Conservation (phyloP, 1,139 yeast species). For the Yamadazyma mexicana region DNA sequence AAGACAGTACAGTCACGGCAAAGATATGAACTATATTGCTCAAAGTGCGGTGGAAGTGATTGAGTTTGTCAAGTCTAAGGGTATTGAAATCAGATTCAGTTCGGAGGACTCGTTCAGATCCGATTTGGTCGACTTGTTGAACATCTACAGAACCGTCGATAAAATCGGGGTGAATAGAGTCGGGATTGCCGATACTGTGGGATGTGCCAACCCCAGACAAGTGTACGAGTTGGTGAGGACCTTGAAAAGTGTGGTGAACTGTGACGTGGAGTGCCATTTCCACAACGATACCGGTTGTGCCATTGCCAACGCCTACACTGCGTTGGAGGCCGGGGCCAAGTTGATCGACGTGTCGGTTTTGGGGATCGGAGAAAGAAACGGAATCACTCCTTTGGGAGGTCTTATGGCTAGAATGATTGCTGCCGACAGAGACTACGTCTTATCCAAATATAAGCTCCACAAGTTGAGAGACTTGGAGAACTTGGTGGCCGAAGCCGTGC, state of each 20-base stretch:
- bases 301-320: slow-evolving; percentile 97
- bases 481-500: slow-evolving; percentile 95
- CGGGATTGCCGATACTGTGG: slow-evolving; percentile 99
- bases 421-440: slow-evolving; percentile 94
- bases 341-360: slow-evolving; percentile 93
- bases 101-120: slow-evolving; percentile 98
- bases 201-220: slow-evolving; percentile 98
- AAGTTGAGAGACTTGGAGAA: slow-evolving; percentile 94
- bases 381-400: slow-evolving; percentile 97
- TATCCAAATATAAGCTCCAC: slow-evolving; percentile 93
- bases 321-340: slow-evolving; percentile 96
- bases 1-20: slow-evolving; percentile 95
- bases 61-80: slow-evolving; percentile 95
- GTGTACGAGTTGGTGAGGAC: slow-evolving; percentile 96
- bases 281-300: slow-evolving; percentile 99
- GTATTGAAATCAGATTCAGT: slow-evolving; percentile 94
- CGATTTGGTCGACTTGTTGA: slow-evolving; percentile 90
- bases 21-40: slow-evolving; percentile 98
- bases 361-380: slow-evolving; percentile 99
- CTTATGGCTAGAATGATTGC: slow-evolving; percentile 99
- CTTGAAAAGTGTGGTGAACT: slow-evolving; percentile 86
- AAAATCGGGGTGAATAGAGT: slow-evolving; percentile 98
- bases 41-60: slow-evolving; percentile 95
- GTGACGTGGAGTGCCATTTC: slow-evolving; percentile 98
- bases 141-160: slow-evolving; percentile 95